These are phyloP conservation scores for Cafeteria roenbergensis DNA, from an alignment of 108 stramenopile genomes.

Conservation along the genomic window DNA sequence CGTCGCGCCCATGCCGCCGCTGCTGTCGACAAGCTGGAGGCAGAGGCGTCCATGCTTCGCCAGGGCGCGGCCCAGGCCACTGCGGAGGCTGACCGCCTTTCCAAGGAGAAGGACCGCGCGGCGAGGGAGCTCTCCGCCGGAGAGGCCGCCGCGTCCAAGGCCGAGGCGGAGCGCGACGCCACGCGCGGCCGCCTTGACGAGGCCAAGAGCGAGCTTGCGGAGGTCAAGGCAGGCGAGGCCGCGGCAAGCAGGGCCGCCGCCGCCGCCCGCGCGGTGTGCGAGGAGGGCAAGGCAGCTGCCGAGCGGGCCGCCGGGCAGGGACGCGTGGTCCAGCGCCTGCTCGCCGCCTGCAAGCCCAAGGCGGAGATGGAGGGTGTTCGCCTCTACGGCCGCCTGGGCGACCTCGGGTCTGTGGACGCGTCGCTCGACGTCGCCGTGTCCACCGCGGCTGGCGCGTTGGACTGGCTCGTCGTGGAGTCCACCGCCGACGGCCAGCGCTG, in stretches of 20 bases:
- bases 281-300: constrained; percentile 58
- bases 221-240: constrained; percentile 11
- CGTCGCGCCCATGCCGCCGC: constrained; percentile 48
- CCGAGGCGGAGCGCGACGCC: constrained; percentile 38
- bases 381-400: constrained; percentile 83
- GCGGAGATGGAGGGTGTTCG: constrained; percentile 30
- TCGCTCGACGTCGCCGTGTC: constrained; percentile 91
- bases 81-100: constrained; percentile 41
- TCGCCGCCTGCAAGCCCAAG: no score
- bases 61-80: constrained; percentile 57
- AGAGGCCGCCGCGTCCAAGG: no score
- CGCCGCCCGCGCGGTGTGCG: constrained; percentile 36
- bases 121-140: constrained; percentile 58
- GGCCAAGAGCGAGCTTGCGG: constrained; percentile 35
- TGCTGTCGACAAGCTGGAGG: constrained; percentile 35
- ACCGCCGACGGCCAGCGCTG: constrained; percentile 77
- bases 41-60: constrained; percentile 55
- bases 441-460: constrained; percentile 78
- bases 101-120: constrained; percentile 26
- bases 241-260: background rate
- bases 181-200: constrained; percentile 31
- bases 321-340: no score
- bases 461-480: constrained; percentile 88
- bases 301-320: constrained; percentile 59
- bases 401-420: constrained; percentile 69